Percentiles rank a stretch among this genome's conserved stretches.
Conservation (phyloP, 331 rosid genomes). For the Quercus lobata region DNA sequence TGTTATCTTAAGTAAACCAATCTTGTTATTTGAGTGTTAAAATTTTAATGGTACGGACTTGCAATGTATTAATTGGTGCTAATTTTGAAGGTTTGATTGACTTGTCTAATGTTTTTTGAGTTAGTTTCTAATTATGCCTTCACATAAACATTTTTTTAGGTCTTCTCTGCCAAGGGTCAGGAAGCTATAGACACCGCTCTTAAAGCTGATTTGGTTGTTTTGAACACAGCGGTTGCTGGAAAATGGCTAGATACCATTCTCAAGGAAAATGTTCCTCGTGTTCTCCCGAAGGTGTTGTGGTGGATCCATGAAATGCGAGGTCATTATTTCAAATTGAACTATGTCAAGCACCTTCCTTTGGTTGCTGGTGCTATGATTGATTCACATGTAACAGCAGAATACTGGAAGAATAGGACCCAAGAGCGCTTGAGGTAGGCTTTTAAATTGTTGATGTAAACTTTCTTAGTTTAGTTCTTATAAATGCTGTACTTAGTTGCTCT, state of each 20-base stretch:
- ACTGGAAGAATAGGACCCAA: slow-evolving; percentile 84
- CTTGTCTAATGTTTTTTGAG: neutral
- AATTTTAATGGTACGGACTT: neutral
- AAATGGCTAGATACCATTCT: slow-evolving; percentile 89
- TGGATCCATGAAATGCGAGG: slow-evolving; percentile 99
- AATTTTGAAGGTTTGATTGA: neutral
- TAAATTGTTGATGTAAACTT: neutral
- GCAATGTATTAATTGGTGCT: neutral
- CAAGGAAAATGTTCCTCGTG: slow-evolving; percentile 66
- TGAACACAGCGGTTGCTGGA: slow-evolving; percentile 96
- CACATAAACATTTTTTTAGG: slow-evolving; percentile 33
- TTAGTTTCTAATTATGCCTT: slow-evolving; percentile 21
- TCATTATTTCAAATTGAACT: slow-evolving; percentile 88
- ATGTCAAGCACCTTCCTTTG: slow-evolving; percentile 97
- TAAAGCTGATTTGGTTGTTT: slow-evolving; percentile 77
- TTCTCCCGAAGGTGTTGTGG: slow-evolving; percentile 93
- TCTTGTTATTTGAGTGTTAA: neutral
- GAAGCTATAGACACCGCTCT: slow-evolving; percentile 70
- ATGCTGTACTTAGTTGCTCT: neutral
- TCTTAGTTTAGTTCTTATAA: neutral
- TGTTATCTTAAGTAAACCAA: neutral
- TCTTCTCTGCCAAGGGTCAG: slow-evolving; percentile 68
- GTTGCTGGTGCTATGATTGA: slow-evolving; percentile 99
- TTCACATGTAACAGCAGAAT: slow-evolving; percentile 86
- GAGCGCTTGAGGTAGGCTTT: slow-evolving; percentile 70